Percentiles rank a stretch among this genome's conserved stretches.
Evolutionary conservation across 2,329 filamentous ascomycete species (phyloP).

Genomic region (Xylariaceae sp.): DNA sequence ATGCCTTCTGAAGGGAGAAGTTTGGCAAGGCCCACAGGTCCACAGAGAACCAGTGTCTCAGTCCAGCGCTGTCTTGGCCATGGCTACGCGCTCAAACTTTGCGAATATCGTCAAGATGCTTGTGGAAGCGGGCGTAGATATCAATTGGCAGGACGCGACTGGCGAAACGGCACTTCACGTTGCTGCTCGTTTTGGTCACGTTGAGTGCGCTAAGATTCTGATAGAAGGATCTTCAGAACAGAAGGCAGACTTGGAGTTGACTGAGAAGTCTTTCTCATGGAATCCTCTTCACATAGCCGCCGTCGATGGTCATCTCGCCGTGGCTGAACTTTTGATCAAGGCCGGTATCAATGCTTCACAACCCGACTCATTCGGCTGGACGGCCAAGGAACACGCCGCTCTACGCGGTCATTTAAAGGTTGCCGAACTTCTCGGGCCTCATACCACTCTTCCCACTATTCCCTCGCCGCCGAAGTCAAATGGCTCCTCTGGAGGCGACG

Average conservation of each 20-base stretch:
- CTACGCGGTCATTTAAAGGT: conserved; percentile 83
- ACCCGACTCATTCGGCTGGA: conserved; percentile 86
- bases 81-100: conserved; percentile 86
- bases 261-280: conserved; percentile 85
- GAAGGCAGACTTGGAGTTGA: conserved; percentile 68
- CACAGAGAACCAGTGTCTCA: conserved; percentile 67
- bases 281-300: conserved; percentile 91
- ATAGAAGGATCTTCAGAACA: conserved; percentile 65
- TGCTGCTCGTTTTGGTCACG: conserved; percentile 82
- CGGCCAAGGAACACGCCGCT: conserved; percentile 85
- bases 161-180: conserved; percentile 91
- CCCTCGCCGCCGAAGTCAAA: conserved; percentile 26
- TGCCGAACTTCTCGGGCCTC: conserved; percentile 60
- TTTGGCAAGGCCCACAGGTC: conserved; percentile 63
- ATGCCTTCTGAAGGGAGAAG: conserved; percentile 72
- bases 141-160: conserved; percentile 86
- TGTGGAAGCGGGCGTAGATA: conserved; percentile 82
- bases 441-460: conserved; percentile 36
- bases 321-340: conserved; percentile 72
- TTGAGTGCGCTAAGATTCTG: conserved; percentile 71
- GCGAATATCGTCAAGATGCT: conserved; percentile 78
- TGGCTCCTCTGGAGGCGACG: conserved; percentile 29
- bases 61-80: conserved; percentile 78
- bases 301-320: conserved; percentile 74
- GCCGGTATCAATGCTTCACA: conserved; percentile 71